phyloP scores from a whole-genome alignment of 2,329 filamentous ascomycete genomes.

The Fusarium cyanostomum region DNA sequence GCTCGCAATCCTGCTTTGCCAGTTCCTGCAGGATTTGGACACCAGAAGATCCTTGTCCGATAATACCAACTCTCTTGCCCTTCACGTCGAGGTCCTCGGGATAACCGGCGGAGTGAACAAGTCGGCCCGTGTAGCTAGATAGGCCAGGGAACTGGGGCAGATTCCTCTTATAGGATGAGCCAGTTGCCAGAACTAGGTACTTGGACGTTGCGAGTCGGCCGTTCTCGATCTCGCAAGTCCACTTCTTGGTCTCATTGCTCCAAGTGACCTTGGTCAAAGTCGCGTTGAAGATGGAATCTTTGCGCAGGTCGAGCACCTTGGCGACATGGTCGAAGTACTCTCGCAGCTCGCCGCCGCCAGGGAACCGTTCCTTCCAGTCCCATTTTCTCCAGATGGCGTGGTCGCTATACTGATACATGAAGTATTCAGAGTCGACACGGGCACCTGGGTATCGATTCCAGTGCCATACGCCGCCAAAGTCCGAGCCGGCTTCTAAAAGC shows the following conservation, averaged over 20 bases:
- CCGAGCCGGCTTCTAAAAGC: no score
- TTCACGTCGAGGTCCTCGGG: constrained; percentile 10
- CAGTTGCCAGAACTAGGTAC: constrained; percentile 22
- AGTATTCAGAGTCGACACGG: no score
- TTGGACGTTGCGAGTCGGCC: constrained; percentile 1
- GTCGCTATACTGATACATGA: constrained; percentile 16
- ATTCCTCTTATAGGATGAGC: constrained; percentile 8
- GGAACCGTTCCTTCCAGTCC: constrained; percentile 11
- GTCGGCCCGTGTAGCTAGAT: constrained; percentile 1
- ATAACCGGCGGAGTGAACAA: constrained; percentile 15
- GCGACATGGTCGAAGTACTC: background rate
- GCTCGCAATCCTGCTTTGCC: constrained; percentile 48
- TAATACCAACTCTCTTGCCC: constrained; percentile 12
- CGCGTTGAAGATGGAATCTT: background rate
- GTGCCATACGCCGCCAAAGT: no score
- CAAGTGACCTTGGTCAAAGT: background rate
- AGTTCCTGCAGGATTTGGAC: constrained; percentile 37
- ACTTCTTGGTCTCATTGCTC: background rate
- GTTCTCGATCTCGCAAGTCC: background rate
- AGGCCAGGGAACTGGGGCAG: constrained; percentile 11
- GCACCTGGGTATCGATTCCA: no score
- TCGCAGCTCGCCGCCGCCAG: constrained; percentile 8
- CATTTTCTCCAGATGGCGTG: background rate
- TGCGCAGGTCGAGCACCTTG: background rate
- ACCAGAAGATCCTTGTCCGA: constrained; percentile 21